phyloP scores from a whole-genome alignment of 345 rosid species.

The Chamaenerion angustifolium region DNA sequence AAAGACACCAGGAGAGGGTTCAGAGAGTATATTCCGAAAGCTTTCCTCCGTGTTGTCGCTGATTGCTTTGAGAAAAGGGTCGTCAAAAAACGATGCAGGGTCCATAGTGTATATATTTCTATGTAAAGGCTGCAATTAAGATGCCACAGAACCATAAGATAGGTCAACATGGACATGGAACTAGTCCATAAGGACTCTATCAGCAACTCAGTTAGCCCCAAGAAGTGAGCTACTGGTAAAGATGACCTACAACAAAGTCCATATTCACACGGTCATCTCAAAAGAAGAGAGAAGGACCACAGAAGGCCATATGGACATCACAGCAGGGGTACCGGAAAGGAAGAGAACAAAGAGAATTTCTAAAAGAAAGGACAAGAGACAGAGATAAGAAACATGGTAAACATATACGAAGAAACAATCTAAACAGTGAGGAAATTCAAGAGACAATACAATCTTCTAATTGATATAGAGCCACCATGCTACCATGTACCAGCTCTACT shows the following conservation, averaged over 20 bases:
- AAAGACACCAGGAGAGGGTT: slow-evolving; percentile 52
- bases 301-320: not conserved
- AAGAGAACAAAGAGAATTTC: not conserved
- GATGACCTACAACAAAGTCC: not conserved
- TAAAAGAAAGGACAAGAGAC: not conserved
- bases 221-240: no score
- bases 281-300: not conserved
- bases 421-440: not conserved
- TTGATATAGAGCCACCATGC: no score
- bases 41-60: slow-evolving; percentile 42
- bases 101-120: slow-evolving; percentile 51
- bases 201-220: no score
- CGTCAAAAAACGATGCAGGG: slow-evolving; percentile 42
- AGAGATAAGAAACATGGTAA: no score
- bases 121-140: slow-evolving; percentile 50
- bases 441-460: no score
- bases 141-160: not conserved
- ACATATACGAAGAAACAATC: not conserved
- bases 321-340: not conserved
- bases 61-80: slow-evolving; percentile 63
- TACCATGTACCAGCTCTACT: no score
- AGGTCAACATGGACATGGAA: no score
- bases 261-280: no score
- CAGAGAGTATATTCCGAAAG: slow-evolving; percentile 46
- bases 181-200: not conserved